phyloP scores from a whole-genome alignment of 2,329 filamentous ascomycete genomes.

The Dactylonectria macrodidyma region DNA sequence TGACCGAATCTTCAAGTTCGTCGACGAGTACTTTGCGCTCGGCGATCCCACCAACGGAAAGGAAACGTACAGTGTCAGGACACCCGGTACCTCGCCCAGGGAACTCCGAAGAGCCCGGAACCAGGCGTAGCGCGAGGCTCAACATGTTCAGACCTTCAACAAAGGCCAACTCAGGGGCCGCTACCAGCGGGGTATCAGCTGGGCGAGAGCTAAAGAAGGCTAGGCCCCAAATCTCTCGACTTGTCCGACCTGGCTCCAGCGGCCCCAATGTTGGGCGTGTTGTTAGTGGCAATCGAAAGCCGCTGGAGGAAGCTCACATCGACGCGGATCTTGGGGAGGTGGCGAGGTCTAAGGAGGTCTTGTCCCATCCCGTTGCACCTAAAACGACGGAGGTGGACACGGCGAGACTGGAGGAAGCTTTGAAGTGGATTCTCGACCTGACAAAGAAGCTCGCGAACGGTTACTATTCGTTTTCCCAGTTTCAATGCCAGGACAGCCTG shows the following conservation, averaged over 20 bases:
- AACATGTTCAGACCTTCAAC: slow-evolving; percentile 79
- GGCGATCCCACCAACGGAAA: slow-evolving; percentile 68
- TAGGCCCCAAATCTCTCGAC: slow-evolving; percentile 78
- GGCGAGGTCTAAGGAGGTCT: slow-evolving; percentile 60
- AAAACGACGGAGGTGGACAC: slow-evolving; percentile 67
- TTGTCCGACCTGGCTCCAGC: slow-evolving; percentile 76
- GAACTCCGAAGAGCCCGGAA: slow-evolving; percentile 71
- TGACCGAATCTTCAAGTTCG: slow-evolving; percentile 58
- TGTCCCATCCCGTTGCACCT: slow-evolving; percentile 53
- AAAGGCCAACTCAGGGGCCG: slow-evolving; percentile 72
- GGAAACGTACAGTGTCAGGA: slow-evolving; percentile 94
- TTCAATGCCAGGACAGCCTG: slow-evolving; percentile 83
- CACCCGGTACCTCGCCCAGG: slow-evolving; percentile 72
- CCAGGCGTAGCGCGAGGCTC: slow-evolving; percentile 80
- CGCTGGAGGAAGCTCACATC: slow-evolving; percentile 74
- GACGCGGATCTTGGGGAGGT: slow-evolving; percentile 79
- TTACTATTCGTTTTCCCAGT: slow-evolving; percentile 84
- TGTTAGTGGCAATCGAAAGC: slow-evolving; percentile 92
- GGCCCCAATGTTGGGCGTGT: slow-evolving; percentile 84
- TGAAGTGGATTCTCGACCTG: slow-evolving; percentile 84
- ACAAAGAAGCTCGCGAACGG: slow-evolving; percentile 86
- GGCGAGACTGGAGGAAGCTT: slow-evolving; percentile 79
- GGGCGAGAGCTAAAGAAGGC: slow-evolving; percentile 85
- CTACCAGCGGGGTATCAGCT: slow-evolving; percentile 72
- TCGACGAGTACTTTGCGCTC: slow-evolving; percentile 55